phyloP scores from a whole-genome alignment of 1,284 basidiomycete species.

The Cryptococcus sp. region DNA sequence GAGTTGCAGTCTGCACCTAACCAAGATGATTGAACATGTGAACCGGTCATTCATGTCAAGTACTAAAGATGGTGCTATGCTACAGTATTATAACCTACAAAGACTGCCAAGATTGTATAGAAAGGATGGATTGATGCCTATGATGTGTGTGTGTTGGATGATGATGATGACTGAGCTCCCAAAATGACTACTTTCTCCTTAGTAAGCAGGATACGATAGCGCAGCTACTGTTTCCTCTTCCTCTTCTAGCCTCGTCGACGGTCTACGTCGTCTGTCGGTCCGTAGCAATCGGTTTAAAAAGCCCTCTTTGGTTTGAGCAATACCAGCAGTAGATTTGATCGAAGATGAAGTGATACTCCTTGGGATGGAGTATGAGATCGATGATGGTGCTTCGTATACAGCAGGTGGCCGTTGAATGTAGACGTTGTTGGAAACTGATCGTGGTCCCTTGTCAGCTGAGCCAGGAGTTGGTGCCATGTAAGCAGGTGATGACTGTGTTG shows the following conservation, averaged over 20 bases:
- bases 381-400: conserved; percentile 21
- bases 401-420: conserved; percentile 19
- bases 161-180: not conserved
- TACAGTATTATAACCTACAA: not conserved
- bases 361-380: conserved; percentile 13
- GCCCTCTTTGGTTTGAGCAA: conserved; percentile 16
- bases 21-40: not conserved
- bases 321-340: not conserved
- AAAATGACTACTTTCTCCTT: not conserved
- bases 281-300: conserved; percentile 31
- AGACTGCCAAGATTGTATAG: too few relatives aligned
- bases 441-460: not conserved
- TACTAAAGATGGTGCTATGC: not conserved
- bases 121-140: too few relatives aligned
- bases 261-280: conserved; percentile 19
- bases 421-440: conserved; percentile 5
- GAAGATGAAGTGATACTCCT: conserved; percentile 3
- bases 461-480: conserved; percentile 6
- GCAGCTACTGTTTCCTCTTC: conserved; percentile 30
- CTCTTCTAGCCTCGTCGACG: conserved; percentile 16
- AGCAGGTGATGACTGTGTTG: conserved; percentile 19
- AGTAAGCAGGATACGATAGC: conserved; percentile 18
- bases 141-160: not conserved
- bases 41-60: not conserved
- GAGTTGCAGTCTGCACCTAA: not conserved